A percentile compares a stretch with the other conserved stretches of the same genome.
phyloP scores from a whole-genome alignment of 345 rosid genomes.

The Populus pruinosa region DNA sequence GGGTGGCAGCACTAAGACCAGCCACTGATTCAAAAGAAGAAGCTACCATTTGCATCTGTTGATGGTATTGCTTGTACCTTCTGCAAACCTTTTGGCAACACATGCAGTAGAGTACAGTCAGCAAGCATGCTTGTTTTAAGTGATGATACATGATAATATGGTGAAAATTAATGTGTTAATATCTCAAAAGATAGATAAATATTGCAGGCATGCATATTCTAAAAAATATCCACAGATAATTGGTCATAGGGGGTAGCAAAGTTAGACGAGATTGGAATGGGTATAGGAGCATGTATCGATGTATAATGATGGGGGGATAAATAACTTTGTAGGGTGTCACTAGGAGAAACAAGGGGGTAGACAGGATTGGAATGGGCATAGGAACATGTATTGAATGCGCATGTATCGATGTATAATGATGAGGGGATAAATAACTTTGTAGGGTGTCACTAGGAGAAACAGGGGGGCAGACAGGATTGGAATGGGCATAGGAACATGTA shows the following conservation, averaged over 20 bases:
- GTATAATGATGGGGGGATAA: too few relatives aligned
- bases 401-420: too few relatives aligned
- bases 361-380: too few relatives aligned
- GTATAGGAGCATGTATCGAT: too few relatives aligned
- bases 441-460: background rate
- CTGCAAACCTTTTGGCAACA: conserved; percentile 43
- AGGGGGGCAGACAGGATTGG: background rate
- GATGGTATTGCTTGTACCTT: conserved; percentile 53
- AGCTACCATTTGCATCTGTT: conserved; percentile 70
- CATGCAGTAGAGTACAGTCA: background rate
- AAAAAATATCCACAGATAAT: background rate
- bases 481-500: background rate
- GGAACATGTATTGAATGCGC: too few relatives aligned
- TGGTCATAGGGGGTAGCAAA: too few relatives aligned
- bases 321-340: too few relatives aligned
- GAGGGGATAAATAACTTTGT: too few relatives aligned
- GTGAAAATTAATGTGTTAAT: background rate
- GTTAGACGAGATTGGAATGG: too few relatives aligned
- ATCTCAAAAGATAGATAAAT: background rate
- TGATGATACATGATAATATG: background rate
- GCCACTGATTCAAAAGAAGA: conserved; percentile 65
- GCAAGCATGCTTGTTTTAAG: background rate
- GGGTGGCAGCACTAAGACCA: conserved; percentile 55
- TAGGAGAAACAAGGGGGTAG: too few relatives aligned
- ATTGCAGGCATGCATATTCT: background rate